These are phyloP conservation scores for Chrysanthemum lavandulifolium DNA, from an alignment of 129 eudicot genomes.

Conservation along the genomic window DNA sequence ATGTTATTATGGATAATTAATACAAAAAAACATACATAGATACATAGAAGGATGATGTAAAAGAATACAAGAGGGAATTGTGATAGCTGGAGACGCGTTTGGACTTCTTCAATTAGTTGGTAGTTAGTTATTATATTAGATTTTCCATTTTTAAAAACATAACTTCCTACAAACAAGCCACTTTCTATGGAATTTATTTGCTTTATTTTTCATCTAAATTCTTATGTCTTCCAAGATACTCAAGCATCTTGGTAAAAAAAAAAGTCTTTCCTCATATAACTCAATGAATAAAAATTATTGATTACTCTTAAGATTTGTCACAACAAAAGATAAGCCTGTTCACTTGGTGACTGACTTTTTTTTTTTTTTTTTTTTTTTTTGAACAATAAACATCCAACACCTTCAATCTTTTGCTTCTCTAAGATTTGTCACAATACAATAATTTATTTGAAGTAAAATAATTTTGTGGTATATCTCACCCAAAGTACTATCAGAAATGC, in stretches of 20 bases:
- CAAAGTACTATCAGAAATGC: too few species aligned
- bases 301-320: not conserved
- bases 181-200: slow-evolving; percentile 8
- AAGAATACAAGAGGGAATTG: slow-evolving; percentile 2
- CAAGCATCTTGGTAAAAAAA: not conserved
- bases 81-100: slow-evolving; percentile 39
- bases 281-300: too few species aligned
- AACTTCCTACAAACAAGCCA: slow-evolving; percentile 34
- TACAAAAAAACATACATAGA: not conserved
- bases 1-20: not conserved
- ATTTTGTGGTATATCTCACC: too few species aligned
- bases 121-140: slow-evolving; percentile 13
- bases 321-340: too few species aligned
- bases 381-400: too few species aligned
- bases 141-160: slow-evolving; percentile 10
- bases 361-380: too few species aligned
- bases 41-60: not conserved
- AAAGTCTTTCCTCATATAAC: too few species aligned
- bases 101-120: slow-evolving; percentile 10
- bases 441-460: too few species aligned
- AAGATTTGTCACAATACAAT: too few species aligned
- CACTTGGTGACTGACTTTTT: too few species aligned
- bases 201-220: not conserved
- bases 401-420: too few species aligned
- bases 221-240: not conserved